These are phyloP conservation scores for Leccinum broughii DNA, from an alignment of 768 basidiomycete genomes.

Conservation along the genomic window DNA sequence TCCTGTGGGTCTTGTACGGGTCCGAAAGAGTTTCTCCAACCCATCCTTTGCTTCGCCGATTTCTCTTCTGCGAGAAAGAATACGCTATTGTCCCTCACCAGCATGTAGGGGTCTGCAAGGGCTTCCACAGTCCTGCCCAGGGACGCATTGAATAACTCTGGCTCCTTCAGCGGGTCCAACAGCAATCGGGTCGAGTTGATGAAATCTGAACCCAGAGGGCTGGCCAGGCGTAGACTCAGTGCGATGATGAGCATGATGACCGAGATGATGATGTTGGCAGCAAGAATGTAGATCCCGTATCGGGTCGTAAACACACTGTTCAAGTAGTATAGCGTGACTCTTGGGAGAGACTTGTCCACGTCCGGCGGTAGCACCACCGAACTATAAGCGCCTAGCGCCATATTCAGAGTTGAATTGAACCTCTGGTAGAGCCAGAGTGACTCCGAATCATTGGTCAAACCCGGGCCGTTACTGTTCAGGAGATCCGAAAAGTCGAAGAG, in stretches of 20 bases:
- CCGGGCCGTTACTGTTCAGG: background rate
- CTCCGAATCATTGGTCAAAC: too few species aligned
- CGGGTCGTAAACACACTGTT: too few species aligned
- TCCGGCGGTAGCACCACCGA: background rate
- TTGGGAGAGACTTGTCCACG: too few species aligned
- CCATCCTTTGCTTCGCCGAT: background rate
- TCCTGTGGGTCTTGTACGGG: background rate
- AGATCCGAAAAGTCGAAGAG: background rate
- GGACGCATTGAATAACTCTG: slow-evolving; percentile 13
- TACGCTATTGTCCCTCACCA: background rate
- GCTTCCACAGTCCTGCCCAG: background rate
- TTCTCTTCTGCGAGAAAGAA: background rate
- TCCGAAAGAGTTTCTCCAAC: background rate
- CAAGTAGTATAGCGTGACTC: too few species aligned
- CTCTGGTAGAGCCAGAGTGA: background rate
- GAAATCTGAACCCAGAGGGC: slow-evolving; percentile 10
- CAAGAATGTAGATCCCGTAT: background rate
- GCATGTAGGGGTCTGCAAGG: background rate
- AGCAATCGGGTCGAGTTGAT: slow-evolving; percentile 1
- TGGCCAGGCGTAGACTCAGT: slow-evolving; percentile 1
- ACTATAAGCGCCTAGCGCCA: slow-evolving; percentile 3
- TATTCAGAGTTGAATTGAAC: background rate
- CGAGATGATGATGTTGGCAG: background rate
- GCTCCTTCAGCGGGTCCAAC: slow-evolving; percentile 5
- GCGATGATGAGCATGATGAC: slow-evolving; percentile 3